These are phyloP conservation scores for Ascochyta lentis DNA, from an alignment of 2,329 filamentous ascomycete genomes.

Conservation along the genomic window DNA sequence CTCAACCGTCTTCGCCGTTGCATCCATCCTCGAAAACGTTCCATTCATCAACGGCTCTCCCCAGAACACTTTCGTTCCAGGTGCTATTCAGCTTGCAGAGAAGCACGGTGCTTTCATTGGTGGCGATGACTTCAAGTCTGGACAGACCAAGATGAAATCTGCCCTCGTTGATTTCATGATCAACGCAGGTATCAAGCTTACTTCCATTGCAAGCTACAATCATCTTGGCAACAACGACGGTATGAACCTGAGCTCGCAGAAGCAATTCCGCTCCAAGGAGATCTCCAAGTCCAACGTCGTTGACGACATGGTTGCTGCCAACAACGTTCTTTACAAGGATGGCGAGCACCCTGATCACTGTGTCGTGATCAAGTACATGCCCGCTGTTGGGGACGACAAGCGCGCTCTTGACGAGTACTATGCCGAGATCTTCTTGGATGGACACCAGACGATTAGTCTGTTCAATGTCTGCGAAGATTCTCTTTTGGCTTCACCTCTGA, in stretches of 20 bases:
- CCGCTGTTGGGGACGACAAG: constrained; percentile 98
- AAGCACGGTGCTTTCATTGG: constrained; percentile 89
- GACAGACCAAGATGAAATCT: constrained; percentile 99
- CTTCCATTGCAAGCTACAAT: constrained; percentile 98
- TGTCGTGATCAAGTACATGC: constrained; percentile 99
- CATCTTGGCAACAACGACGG: constrained; percentile 99
- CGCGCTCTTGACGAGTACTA: constrained; percentile 99
- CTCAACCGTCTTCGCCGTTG: constrained; percentile 94
- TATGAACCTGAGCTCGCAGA: constrained; percentile 96
- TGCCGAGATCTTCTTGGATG: constrained; percentile 97
- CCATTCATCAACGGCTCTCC: constrained; percentile 99
- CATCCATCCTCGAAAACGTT: constrained; percentile 84
- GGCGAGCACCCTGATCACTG: constrained; percentile 97
- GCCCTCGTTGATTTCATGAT: constrained; percentile 98
- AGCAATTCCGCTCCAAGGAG: constrained; percentile 99
- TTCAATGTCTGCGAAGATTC: constrained; percentile 99
- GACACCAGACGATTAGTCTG: constrained; percentile 96
- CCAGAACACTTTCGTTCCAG: constrained; percentile 98
- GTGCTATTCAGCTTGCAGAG: constrained; percentile 87
- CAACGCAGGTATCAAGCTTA: constrained; percentile 98
- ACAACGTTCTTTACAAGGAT: constrained; percentile 85
- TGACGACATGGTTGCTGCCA: constrained; percentile 99
- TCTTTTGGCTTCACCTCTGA: constrained; percentile 90
- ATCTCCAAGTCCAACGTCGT: constrained; percentile 99
- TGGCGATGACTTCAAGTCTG: constrained; percentile 99